Percentiles rank a stretch among this genome's conserved stretches.
Evolutionary conservation across 2,329 filamentous ascomycete genomes (phyloP).

Genomic region (Ceratocystis albifundus): DNA sequence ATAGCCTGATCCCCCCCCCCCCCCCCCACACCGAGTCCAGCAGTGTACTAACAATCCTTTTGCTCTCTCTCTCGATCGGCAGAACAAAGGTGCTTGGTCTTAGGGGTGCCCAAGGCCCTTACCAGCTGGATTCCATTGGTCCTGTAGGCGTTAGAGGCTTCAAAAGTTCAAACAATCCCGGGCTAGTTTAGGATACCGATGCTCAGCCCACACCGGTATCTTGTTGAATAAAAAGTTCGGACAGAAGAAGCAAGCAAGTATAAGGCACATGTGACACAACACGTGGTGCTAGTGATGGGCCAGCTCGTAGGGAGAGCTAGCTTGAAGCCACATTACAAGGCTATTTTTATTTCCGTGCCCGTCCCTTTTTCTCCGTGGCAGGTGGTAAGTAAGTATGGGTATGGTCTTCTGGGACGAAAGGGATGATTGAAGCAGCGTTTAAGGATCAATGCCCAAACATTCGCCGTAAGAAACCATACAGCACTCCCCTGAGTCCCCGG

Average conservation of each 20-base stretch:
- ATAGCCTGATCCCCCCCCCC: background rate
- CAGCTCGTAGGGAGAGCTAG: background rate
- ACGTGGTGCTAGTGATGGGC: background rate
- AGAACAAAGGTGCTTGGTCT: background rate
- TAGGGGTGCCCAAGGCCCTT: background rate
- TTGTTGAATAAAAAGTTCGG: background rate
- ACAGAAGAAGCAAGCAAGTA: background rate
- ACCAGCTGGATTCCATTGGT: background rate
- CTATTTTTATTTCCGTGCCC: background rate
- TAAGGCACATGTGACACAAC: background rate
- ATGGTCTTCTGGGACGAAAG: background rate
- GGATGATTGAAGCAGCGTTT: too few species aligned
- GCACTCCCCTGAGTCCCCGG: background rate
- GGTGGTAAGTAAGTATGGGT: background rate
- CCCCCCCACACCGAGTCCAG: background rate
- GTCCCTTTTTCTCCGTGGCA: background rate
- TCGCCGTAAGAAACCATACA: background rate
- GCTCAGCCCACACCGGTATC: background rate
- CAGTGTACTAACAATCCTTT: slow-evolving; percentile 1
- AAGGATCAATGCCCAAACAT: too few species aligned
- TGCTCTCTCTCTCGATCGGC: background rate
- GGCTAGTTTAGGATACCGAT: background rate
- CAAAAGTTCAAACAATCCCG: slow-evolving; percentile 6
- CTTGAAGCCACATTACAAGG: background rate
- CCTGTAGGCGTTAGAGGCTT: slow-evolving; percentile 4